phyloP scores from a whole-genome alignment of 345 rosid genomes.

The Triadica sebifera region DNA sequence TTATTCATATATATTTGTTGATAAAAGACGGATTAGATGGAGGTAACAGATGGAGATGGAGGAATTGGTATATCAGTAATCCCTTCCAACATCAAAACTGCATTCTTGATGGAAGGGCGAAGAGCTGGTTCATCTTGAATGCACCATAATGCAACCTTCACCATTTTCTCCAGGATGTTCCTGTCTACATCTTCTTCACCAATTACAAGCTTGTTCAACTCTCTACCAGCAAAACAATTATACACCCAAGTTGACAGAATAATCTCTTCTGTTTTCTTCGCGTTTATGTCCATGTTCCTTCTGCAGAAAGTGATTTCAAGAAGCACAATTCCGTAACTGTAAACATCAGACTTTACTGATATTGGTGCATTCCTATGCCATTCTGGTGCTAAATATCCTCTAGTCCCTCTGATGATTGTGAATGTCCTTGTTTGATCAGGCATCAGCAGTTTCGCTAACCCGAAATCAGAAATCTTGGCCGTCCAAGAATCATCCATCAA shows the following conservation, averaged over 20 bases:
- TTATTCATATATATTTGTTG: too few relatives aligned
- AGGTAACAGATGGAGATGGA: constrained; percentile 5
- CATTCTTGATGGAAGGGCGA: constrained; percentile 25
- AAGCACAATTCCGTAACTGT: constrained; percentile 24
- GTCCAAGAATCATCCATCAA: constrained; percentile 18
- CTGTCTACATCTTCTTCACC: constrained; percentile 10
- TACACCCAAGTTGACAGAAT: constrained; percentile 4
- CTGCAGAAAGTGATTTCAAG: constrained; percentile 25
- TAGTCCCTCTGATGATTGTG: constrained; percentile 31
- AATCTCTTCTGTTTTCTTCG: neutral
- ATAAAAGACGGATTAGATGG: too few relatives aligned
- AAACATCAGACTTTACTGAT: constrained; percentile 25
- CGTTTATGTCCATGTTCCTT: constrained; percentile 11
- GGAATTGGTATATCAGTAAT: constrained; percentile 14
- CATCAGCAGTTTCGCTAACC: constrained; percentile 27
- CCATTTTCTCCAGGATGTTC: constrained; percentile 23
- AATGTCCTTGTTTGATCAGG: constrained; percentile 26
- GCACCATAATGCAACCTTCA: constrained; percentile 22
- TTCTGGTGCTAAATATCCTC: constrained; percentile 34
- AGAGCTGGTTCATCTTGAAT: constrained; percentile 26
- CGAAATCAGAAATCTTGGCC: constrained; percentile 30
- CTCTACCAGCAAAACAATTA: neutral
- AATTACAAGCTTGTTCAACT: constrained; percentile 2
- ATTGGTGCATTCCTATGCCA: constrained; percentile 18
- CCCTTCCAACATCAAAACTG: constrained; percentile 27